Evolutionary conservation across 345 rosid genomes (phyloP).

Genomic region (Brassica nigra): DNA sequence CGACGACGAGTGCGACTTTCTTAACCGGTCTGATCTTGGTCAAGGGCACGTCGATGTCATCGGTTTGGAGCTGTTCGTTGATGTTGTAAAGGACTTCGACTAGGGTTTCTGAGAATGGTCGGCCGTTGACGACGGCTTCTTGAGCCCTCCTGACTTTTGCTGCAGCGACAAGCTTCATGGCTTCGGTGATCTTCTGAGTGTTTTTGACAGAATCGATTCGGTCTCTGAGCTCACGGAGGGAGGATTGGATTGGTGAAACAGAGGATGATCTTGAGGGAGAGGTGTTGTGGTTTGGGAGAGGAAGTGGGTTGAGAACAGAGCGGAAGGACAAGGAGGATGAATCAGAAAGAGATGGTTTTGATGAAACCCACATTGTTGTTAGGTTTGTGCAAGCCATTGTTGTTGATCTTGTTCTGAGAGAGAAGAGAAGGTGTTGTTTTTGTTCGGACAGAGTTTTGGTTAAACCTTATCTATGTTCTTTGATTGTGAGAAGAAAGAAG

Average conservation of each 20-base stretch:
- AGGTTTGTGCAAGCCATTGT: slow-evolving; percentile 80
- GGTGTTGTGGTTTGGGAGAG: slow-evolving; percentile 50
- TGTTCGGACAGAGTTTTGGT: slow-evolving; percentile 41
- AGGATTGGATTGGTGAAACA: slow-evolving; percentile 60
- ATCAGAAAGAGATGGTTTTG: slow-evolving; percentile 79
- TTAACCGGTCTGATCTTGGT: slow-evolving; percentile 85
- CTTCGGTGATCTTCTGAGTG: slow-evolving; percentile 98
- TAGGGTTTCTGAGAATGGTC: slow-evolving; percentile 90
- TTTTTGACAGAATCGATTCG: slow-evolving; percentile 84
- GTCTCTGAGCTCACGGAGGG: slow-evolving; percentile 76
- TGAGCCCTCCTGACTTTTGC: slow-evolving; percentile 98
- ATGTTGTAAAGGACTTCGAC: slow-evolving; percentile 94
- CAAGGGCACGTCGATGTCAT: slow-evolving; percentile 79
- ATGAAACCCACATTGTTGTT: slow-evolving; percentile 78
- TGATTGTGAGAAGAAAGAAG: slow-evolving; percentile 22
- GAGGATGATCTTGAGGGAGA: slow-evolving; percentile 55
- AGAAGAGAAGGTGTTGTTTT: slow-evolving; percentile 15
- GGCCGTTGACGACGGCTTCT: slow-evolving; percentile 85
- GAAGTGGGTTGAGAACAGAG: slow-evolving; percentile 63
- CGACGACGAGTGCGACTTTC: slow-evolving; percentile 92
- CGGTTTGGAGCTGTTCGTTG: slow-evolving; percentile 88
- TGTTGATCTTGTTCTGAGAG: slow-evolving; percentile 8
- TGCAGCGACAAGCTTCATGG: slow-evolving; percentile 97
- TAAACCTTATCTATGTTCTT: slow-evolving; percentile 37
- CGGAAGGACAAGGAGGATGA: slow-evolving; percentile 71